These are phyloP conservation scores for Epichloe uncinata DNA, from an alignment of 2,329 filamentous ascomycete genomes.

Conservation along the genomic window DNA sequence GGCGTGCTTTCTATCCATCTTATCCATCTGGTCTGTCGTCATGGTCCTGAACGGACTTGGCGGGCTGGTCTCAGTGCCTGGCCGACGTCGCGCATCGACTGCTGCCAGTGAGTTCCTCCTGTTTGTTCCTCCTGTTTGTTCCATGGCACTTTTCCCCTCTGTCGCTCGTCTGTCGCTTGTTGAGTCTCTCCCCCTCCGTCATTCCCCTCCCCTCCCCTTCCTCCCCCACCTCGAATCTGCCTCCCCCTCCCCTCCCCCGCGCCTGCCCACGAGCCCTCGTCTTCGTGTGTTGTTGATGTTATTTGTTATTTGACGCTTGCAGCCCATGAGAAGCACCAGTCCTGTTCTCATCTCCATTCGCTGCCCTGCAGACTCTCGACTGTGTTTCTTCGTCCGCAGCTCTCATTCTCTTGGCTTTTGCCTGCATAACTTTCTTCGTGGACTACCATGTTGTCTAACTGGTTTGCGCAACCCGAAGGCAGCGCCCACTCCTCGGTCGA, in stretches of 20 bases:
- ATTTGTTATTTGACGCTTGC: background rate
- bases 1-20: too few relatives aligned
- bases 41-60: too few relatives aligned
- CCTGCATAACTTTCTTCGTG: conserved; percentile 8
- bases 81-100: too few relatives aligned
- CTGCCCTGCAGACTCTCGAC: background rate
- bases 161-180: too few relatives aligned
- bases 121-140: too few relatives aligned
- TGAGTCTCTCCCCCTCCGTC: background rate
- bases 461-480: conserved; percentile 28
- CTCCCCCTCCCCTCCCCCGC: background rate
- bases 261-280: too few relatives aligned
- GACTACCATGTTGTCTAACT: conserved; percentile 28
- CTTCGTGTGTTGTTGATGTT: background rate
- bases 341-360: background rate
- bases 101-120: too few relatives aligned
- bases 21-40: too few relatives aligned
- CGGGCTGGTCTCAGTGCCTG: too few relatives aligned
- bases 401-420: conserved; percentile 1
- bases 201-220: background rate
- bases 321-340: background rate
- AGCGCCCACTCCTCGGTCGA: conserved; percentile 44
- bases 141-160: background rate
- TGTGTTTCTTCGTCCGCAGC: background rate
- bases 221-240: background rate